Conservation (phyloP, 1,139 yeast species). For the Magnusiomyces suaveolens region DNA sequence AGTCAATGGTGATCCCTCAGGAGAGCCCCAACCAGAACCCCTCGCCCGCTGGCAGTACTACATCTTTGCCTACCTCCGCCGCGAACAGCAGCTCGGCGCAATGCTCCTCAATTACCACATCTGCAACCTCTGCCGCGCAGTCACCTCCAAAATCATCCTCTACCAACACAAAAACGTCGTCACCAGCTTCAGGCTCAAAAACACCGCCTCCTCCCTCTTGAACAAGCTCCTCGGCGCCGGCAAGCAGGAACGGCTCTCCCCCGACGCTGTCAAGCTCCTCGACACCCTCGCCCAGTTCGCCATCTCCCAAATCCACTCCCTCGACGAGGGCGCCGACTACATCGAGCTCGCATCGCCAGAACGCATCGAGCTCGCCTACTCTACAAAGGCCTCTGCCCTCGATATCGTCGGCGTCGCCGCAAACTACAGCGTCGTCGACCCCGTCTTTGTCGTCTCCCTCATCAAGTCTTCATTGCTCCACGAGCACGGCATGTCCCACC, state of each 20-base stretch:
- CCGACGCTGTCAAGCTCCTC: conserved; percentile 19
- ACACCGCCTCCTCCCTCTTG: conserved; percentile 24
- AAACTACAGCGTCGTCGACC: conserved; percentile 24
- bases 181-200: conserved; percentile 14
- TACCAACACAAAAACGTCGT: neutral
- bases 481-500: conserved; percentile 25
- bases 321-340: conserved; percentile 40
- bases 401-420: conserved; percentile 38
- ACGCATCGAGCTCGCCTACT: conserved; percentile 36
- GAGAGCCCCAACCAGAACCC: neutral
- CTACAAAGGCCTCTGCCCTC: conserved; percentile 37
- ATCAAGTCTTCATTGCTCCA: conserved; percentile 32
- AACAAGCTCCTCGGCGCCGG: conserved; percentile 17
- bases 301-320: conserved; percentile 26
- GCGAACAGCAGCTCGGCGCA: conserved; percentile 29
- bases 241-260: conserved; percentile 15
- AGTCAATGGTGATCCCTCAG: neutral
- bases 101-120: conserved; percentile 24
- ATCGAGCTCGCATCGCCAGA: conserved; percentile 36
- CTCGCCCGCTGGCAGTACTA: conserved; percentile 11
- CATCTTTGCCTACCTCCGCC: conserved; percentile 20
- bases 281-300: conserved; percentile 29
- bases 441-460: conserved; percentile 29
- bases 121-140: conserved; percentile 21
- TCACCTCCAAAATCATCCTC: conserved; percentile 18